Percentiles rank a stretch among this genome's conserved stretches.
phyloP scores from a whole-genome alignment of 495 filamentous ascomycete species.

The Astrothelium macrocarpum region DNA sequence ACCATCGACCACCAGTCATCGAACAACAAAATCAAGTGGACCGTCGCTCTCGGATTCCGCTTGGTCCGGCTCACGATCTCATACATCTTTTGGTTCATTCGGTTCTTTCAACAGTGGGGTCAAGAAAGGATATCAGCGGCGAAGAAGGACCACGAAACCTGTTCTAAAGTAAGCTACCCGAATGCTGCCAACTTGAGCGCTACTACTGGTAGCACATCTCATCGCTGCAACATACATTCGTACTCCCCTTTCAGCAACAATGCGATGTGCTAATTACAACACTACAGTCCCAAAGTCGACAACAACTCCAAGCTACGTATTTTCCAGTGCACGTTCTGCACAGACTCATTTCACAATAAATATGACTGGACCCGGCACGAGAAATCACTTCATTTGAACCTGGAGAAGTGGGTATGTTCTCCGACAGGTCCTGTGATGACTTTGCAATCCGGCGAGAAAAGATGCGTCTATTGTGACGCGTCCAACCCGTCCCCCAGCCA shows the following conservation, averaged over 20 bases:
- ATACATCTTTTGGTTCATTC: constrained; percentile 45
- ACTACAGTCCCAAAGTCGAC: constrained; percentile 17
- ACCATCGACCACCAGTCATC: constrained; percentile 62
- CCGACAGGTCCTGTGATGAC: constrained; percentile 48
- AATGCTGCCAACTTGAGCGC: background rate
- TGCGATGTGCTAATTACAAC: background rate
- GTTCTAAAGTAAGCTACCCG: constrained; percentile 25
- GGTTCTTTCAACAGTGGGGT: constrained; percentile 48
- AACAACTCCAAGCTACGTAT: constrained; percentile 37
- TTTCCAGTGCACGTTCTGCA: constrained; percentile 81
- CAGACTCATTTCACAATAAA: constrained; percentile 68
- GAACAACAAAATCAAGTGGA: constrained; percentile 51
- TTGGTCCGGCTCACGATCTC: constrained; percentile 55
- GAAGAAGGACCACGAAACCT: constrained; percentile 42
- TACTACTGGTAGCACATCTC: no score
- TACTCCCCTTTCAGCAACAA: background rate
- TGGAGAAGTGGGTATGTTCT: constrained; percentile 73
- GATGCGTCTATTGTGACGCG: constrained; percentile 60
- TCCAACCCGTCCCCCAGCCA: constrained; percentile 51
- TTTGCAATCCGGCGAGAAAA: constrained; percentile 37
- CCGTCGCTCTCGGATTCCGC: constrained; percentile 53
- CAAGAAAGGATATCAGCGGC: constrained; percentile 60
- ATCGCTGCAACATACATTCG: no score
- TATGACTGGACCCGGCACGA: constrained; percentile 82
- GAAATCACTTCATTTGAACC: constrained; percentile 64